Base-by-base conservation (phyloP, 192 early-diverging fungal genomes). In the Funneliformis geosporum region DNA sequence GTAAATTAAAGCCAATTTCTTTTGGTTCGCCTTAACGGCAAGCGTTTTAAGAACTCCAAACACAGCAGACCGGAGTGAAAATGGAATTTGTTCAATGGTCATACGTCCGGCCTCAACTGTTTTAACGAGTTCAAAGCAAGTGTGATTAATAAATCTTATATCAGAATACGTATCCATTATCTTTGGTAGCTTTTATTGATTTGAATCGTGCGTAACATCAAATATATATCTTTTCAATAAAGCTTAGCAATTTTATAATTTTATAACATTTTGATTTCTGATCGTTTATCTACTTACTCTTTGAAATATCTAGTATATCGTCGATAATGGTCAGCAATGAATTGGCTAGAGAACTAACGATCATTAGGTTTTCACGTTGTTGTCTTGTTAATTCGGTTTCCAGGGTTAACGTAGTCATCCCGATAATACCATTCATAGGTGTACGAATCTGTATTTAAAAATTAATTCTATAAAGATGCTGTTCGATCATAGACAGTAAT, bases 231-330 rank as follows among this genome's bases (percentile, higher is more conserved):
- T 33, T 2, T 33, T 33, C 33, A 33, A 2, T 33, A 33, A 33
- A 33, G 33, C 33, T 33, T 33, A 2, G 2, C 33, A 33, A 33
- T 33, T 33, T 33, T 2, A 2, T 2, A 33, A 33, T 33, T 33
- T 2, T 0, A 2, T 28, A 14, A 50, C 23, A n/a, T n/a, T 16
- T 25, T 18, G 25, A 21, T 40, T 66, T 10, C 8, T 16, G 11
- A 78, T 40, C 1, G 50, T 6, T 55, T 11, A 6, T 5, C 16
- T 55, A 66, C 84, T 84, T 81, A 83, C 80, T 90, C 87, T 93
- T 94, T 66, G 92, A 93, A 74, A 95, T 86, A 86, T 95, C 95
- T 9, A 96, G 85, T 83, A 96, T 91, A 81, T 94, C 92, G 79
- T 96, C 93, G 46, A 96, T 91, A 70, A 96, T 90, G 9, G 88